Percentiles rank a stretch among this genome's conserved stretches.
phyloP scores from a whole-genome alignment of 1,284 basidiomycete genomes.

The Sporisorium sorghi region DNA sequence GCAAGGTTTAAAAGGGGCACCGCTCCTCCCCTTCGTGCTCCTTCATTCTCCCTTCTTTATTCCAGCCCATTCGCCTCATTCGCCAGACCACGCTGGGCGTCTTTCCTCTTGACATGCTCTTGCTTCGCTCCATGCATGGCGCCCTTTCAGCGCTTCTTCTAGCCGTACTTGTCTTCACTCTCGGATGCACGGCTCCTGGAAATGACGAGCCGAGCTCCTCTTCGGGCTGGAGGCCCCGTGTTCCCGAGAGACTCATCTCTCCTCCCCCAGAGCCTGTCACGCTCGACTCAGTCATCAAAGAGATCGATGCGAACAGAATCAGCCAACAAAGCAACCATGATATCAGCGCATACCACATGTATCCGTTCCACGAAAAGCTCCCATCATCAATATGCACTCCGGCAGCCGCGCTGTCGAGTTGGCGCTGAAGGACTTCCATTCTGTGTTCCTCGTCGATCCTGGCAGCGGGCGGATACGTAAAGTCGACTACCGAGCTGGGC shows the following conservation, averaged over 20 bases:
- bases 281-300: background rate
- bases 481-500: background rate
- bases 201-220: background rate
- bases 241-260: background rate
- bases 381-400: background rate
- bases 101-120: background rate
- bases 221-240: background rate
- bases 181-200: background rate
- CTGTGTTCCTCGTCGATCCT: conserved; percentile 9
- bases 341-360: background rate
- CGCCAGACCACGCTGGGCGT: background rate
- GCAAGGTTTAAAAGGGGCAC: background rate
- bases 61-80: background rate
- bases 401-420: background rate
- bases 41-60: background rate
- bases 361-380: conserved; percentile 2
- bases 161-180: background rate
- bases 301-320: background rate
- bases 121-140: background rate
- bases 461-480: background rate
- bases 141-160: background rate
- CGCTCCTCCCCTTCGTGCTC: too few species aligned
- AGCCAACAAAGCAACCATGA: too few species aligned
- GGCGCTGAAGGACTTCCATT: conserved; percentile 6
- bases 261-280: background rate